Base-by-base conservation (phyloP, 441 rosid species). In the Euphorbia schlechtendalii region DNA sequence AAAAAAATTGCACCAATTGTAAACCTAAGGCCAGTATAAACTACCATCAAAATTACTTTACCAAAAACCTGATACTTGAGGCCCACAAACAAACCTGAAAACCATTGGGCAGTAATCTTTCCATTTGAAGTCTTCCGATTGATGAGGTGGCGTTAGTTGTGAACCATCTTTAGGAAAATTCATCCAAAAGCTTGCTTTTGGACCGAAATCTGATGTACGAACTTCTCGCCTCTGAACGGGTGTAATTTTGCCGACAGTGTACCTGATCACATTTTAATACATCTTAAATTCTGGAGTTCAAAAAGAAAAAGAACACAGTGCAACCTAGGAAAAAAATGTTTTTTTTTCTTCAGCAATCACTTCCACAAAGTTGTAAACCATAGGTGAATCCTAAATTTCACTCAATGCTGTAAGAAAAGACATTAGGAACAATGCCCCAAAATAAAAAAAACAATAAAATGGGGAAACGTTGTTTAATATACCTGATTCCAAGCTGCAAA, bases 41-140 rank as follows among this genome's bases (percentile, higher is more conserved):
- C 20, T 2, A 4, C 46, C 28, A 21, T 27, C 20, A 25, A 45
- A 28, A 18, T 12, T 18, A 55, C 52, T 27, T 54, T 34, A 15
- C 52, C 13, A 34, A 43, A 56, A 51, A 30, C 22, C 27, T 51
- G 52, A 56, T 32, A 41, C 54, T 43, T 43, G 56, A 70, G 59
- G 69, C 34, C 63, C 71, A 56, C 34, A 55, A 71, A 63, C 81
- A 71, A 64, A 90, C 97, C 99, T 94, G 92, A 94, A 90, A 59
- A 90, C 96, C 96, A 94, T 87, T 15, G 99, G 97, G 72, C 99
- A 94, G 71, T 90, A 94, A 70, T 94, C 99, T 76, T 94, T 94
- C 97, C 99, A 94, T 72, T 83, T 94, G 66, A 94, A 94, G 74
- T 84, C 97, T 51, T 87, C 98, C 0, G 97, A 91, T 66, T 78